Evolutionary conservation across 768 basidiomycete genomes (phyloP).

Genomic region (Trametopsis cervina): DNA sequence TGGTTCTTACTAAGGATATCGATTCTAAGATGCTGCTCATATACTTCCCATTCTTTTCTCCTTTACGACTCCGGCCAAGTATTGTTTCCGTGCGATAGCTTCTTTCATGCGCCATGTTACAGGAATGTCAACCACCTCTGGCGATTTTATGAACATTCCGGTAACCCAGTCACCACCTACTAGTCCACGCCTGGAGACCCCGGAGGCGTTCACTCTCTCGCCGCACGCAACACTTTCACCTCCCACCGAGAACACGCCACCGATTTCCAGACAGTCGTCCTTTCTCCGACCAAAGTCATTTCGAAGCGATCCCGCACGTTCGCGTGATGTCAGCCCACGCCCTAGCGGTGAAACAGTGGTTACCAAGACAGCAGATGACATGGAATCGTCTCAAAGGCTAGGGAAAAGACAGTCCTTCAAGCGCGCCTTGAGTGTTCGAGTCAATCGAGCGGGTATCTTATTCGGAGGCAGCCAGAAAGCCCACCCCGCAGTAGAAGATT

Average conservation of each 20-base stretch:
- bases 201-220: not conserved
- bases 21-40: slow-evolving; percentile 55
- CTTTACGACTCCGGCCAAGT: slow-evolving; percentile 74
- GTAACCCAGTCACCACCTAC: slow-evolving; percentile 13
- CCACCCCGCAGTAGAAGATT: too few relatives aligned
- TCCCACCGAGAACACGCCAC: not conserved
- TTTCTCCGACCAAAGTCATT: not conserved
- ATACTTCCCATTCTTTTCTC: slow-evolving; percentile 67
- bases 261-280: not conserved
- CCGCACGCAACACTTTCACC: too few relatives aligned
- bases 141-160: slow-evolving; percentile 7
- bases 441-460: not conserved
- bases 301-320: not conserved
- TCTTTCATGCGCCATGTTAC: slow-evolving; percentile 63
- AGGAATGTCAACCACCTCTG: slow-evolving; percentile 27
- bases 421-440: slow-evolving; percentile 4
- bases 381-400: not conserved
- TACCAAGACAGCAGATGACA: not conserved
- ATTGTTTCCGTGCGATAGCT: slow-evolving; percentile 73
- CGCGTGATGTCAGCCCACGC: slow-evolving; percentile 2
- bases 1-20: not conserved
- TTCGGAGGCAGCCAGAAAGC: slow-evolving; percentile 1
- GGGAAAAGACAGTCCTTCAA: not conserved
- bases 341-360: not conserved
- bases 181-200: not conserved